Evolutionary conservation across 495 filamentous ascomycete genomes (phyloP).

Genomic region (Podospora tetraspora): DNA sequence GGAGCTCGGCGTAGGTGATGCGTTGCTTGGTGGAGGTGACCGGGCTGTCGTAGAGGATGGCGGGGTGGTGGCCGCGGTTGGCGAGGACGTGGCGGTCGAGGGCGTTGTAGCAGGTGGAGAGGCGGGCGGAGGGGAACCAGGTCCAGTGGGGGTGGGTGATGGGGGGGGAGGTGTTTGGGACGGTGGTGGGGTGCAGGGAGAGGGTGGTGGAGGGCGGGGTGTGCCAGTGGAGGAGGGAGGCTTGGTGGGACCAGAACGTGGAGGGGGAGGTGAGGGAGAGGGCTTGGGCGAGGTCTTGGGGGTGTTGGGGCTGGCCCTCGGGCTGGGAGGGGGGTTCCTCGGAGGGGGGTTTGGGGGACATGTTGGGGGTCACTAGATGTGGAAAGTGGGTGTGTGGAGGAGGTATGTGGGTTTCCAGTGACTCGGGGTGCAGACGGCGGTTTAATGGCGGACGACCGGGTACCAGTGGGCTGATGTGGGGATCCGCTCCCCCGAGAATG

Average conservation of each 20-base stretch:
- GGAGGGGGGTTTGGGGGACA: not conserved
- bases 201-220: conserved; percentile 53
- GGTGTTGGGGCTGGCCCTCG: conserved; percentile 2
- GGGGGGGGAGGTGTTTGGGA: conserved; percentile 37
- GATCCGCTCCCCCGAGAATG: conserved; percentile 14
- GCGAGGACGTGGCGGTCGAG: conserved; percentile 78
- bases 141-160: conserved; percentile 57
- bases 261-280: conserved; percentile 56
- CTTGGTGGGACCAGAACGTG: conserved; percentile 72
- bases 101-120: conserved; percentile 88
- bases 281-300: conserved; percentile 48
- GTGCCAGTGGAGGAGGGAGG: conserved; percentile 74
- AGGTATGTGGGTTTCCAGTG: not conserved
- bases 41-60: conserved; percentile 84
- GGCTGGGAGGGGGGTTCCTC: not conserved
- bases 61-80: conserved; percentile 64
- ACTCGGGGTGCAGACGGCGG: not conserved
- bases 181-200: conserved; percentile 35
- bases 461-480: not conserved
- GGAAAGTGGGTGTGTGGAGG: not conserved
- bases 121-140: conserved; percentile 83
- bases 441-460: not conserved
- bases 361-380: not conserved
- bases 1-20: conserved; percentile 67
- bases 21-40: conserved; percentile 70